These are phyloP conservation scores for Thozetella sp. DNA, from an alignment of 495 filamentous ascomycete genomes.

Conservation along the genomic window DNA sequence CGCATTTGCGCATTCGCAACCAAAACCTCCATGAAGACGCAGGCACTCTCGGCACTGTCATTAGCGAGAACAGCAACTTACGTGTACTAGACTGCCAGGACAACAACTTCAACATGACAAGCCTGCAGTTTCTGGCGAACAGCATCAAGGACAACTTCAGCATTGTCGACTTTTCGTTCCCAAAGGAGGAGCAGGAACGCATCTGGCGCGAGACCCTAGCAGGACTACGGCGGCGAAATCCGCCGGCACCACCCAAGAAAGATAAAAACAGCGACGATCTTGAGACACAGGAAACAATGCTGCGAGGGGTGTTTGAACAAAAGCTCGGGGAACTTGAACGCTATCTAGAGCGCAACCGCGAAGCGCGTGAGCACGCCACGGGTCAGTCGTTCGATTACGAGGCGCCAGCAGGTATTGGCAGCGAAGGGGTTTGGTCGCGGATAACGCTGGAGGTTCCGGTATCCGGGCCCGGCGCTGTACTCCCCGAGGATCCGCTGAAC, in stretches of 20 bases:
- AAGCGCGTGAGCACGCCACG: conserved; percentile 12
- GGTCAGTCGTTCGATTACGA: conserved; percentile 17
- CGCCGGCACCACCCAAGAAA: background rate
- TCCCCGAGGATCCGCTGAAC: background rate
- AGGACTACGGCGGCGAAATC: conserved; percentile 12
- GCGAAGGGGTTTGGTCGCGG: background rate
- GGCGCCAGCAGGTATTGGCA: conserved; percentile 1
- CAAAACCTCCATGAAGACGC: conserved; percentile 47
- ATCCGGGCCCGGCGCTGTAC: background rate
- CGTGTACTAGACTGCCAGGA: conserved; percentile 37
- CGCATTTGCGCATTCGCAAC: conserved; percentile 74
- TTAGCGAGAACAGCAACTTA: conserved; percentile 26
- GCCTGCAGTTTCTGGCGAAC: conserved; percentile 27
- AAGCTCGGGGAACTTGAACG: conserved; percentile 18
- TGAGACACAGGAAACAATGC: conserved; percentile 11
- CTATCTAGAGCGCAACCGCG: conserved; percentile 19
- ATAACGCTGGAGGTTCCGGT: background rate
- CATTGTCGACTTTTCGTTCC: conserved; percentile 27
- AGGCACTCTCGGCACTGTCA: conserved; percentile 50
- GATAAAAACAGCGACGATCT: conserved; percentile 5
- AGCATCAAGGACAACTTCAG: conserved; percentile 21
- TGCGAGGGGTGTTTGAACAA: conserved; percentile 6
- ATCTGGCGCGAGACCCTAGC: conserved; percentile 23
- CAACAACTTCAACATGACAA: conserved; percentile 41
- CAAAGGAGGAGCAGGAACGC: conserved; percentile 11